Evolutionary conservation across 352 stramenopile genomes (phyloP).

Genomic region (Pythium periplocum): DNA sequence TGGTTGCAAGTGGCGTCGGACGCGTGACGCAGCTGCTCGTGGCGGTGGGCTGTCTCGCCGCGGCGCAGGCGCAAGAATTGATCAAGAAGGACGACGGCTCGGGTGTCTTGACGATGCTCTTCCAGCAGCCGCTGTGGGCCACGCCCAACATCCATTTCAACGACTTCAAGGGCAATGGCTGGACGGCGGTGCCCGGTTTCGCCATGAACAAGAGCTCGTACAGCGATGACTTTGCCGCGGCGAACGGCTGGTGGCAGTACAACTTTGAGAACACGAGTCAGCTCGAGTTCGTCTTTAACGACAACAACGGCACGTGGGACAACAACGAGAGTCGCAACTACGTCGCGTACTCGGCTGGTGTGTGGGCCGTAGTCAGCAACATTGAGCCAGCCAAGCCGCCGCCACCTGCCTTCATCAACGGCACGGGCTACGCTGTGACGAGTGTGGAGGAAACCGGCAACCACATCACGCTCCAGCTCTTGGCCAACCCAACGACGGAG

Average conservation of each 20-base stretch:
- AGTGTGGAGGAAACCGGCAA: slow-evolving; percentile 21
- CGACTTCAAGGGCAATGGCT: slow-evolving; percentile 15
- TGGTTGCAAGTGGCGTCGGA: slow-evolving; percentile 8
- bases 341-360: slow-evolving; percentile 25
- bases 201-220: slow-evolving; percentile 16
- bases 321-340: slow-evolving; percentile 45
- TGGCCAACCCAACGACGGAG: slow-evolving; percentile 18
- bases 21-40: slow-evolving; percentile 16
- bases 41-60: slow-evolving; percentile 11
- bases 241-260: slow-evolving; percentile 34
- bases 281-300: slow-evolving; percentile 47
- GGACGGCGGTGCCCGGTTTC: slow-evolving; percentile 19
- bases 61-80: slow-evolving; percentile 13
- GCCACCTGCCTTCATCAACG: slow-evolving; percentile 24
- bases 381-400: slow-evolving; percentile 13
- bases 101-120: slow-evolving; percentile 18
- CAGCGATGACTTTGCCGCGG: slow-evolving; percentile 19
- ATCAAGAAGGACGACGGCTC: slow-evolving; percentile 20
- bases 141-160: slow-evolving; percentile 26
- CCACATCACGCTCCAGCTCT: slow-evolving; percentile 28
- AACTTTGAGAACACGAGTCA: slow-evolving; percentile 18
- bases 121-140: slow-evolving; percentile 16
- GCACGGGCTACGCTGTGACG: slow-evolving; percentile 30
- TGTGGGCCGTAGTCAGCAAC: slow-evolving; percentile 33
- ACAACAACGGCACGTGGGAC: slow-evolving; percentile 36